Evolutionary conservation across 2,329 filamentous ascomycete species (phyloP).

Genomic region (Penicillium concentricum): DNA sequence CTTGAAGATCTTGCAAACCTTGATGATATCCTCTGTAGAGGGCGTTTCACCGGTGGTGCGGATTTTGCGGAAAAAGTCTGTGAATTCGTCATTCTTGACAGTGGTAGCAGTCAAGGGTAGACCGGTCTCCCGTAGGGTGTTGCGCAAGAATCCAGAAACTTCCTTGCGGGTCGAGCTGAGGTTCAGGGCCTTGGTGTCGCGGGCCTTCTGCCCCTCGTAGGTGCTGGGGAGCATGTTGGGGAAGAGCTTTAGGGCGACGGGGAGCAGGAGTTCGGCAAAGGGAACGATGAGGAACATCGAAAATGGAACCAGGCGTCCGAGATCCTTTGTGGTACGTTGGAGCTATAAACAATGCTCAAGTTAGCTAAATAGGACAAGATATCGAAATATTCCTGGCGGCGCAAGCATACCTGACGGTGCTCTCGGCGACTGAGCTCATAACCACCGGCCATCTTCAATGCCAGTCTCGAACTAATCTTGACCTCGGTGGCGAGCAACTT

Average conservation of each 20-base stretch:
- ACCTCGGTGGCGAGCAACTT: conserved; percentile 92
- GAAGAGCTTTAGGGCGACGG: conserved; percentile 89
- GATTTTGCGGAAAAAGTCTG: conserved; percentile 96
- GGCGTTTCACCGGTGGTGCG: conserved; percentile 87
- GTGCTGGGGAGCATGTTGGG: conserved; percentile 97
- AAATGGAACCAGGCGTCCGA: conserved; percentile 89
- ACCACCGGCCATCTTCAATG: conserved; percentile 94
- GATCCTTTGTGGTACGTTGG: conserved; percentile 87
- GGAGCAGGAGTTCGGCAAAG: conserved; percentile 89
- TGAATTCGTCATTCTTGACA: conserved; percentile 88
- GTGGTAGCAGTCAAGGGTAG: conserved; percentile 80
- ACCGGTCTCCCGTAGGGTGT: conserved; percentile 89
- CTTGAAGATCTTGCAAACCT: conserved; percentile 98
- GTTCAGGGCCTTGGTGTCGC: conserved; percentile 79
- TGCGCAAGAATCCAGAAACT: conserved; percentile 83
- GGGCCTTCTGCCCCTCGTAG: conserved; percentile 87
- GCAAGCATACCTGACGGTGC: conserved; percentile 67
- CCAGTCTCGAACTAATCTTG: conserved; percentile 85
- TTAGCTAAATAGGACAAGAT: conserved; percentile 13
- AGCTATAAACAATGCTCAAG: conserved; percentile 49
- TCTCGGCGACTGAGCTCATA: conserved; percentile 96
- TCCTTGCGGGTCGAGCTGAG: conserved; percentile 87
- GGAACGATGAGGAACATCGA: conserved; percentile 96
- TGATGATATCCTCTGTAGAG: conserved; percentile 88
- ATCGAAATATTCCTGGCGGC: background rate